phyloP scores from a whole-genome alignment of 495 filamentous ascomycete genomes.

The Xylaria acuta region DNA sequence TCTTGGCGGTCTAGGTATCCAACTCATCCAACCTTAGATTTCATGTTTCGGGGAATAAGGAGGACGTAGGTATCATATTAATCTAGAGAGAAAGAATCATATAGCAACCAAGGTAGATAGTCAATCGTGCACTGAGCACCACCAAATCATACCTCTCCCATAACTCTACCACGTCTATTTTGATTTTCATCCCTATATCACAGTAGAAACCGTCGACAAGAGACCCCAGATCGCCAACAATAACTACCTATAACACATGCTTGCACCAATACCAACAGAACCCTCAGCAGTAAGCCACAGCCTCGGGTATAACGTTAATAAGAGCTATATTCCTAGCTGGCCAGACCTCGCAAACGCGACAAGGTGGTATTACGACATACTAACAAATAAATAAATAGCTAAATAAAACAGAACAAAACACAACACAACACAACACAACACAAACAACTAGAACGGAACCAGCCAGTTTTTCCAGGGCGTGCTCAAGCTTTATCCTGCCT shows the following conservation, averaged over 20 bases:
- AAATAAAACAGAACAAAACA: too few species aligned
- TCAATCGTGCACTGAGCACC: not conserved
- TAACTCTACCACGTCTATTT: not conserved
- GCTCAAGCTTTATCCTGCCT: slow-evolving; percentile 3
- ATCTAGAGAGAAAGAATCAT: too few species aligned
- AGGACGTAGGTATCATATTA: not conserved
- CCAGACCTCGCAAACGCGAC: not conserved
- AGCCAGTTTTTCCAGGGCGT: not conserved
- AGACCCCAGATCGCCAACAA: too few species aligned
- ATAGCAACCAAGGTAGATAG: not conserved
- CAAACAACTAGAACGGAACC: not conserved
- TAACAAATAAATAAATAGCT: not conserved
- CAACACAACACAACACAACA: not conserved
- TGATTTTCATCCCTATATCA: too few species aligned
- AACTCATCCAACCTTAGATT: too few species aligned
- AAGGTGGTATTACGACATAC: slow-evolving; percentile 2
- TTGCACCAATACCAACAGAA: not conserved
- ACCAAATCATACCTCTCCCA: not conserved
- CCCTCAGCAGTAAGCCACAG: not conserved
- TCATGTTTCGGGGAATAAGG: not conserved
- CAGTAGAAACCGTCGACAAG: too few species aligned
- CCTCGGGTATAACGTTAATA: not conserved
- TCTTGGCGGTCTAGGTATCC: too few species aligned
- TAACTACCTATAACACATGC: too few species aligned
- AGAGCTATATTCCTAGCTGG: not conserved